Conservation (phyloP, 1,139 yeast genomes). For the Candida sp. region DNA sequence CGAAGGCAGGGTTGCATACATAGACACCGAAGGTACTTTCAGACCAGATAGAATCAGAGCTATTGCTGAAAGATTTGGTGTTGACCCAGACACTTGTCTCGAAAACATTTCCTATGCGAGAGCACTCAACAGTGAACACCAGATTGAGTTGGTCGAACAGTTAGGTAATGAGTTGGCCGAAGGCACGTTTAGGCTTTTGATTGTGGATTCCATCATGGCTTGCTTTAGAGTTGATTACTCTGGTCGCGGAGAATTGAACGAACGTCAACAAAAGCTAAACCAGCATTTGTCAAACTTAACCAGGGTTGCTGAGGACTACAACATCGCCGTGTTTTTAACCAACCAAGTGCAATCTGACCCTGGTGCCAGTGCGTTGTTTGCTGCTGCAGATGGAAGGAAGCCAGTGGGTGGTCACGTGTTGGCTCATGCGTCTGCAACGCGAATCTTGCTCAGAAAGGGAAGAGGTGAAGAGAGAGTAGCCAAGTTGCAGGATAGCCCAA, state of each 20-base stretch:
- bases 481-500: slow-evolving; percentile 65
- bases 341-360: slow-evolving; percentile 74
- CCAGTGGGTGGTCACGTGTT: slow-evolving; percentile 70
- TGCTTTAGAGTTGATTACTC: slow-evolving; percentile 63
- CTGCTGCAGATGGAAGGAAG: slow-evolving; percentile 67
- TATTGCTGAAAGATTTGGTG: slow-evolving; percentile 57
- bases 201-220: slow-evolving; percentile 64
- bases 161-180: slow-evolving; percentile 53
- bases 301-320: slow-evolving; percentile 61
- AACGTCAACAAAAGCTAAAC: slow-evolving; percentile 61
- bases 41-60: slow-evolving; percentile 59
- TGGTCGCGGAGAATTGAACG: slow-evolving; percentile 65
- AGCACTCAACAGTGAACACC: slow-evolving; percentile 65
- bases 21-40: slow-evolving; percentile 66
- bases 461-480: slow-evolving; percentile 71
- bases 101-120: slow-evolving; percentile 62
- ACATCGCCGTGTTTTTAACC: slow-evolving; percentile 61
- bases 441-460: slow-evolving; percentile 60
- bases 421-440: slow-evolving; percentile 69
- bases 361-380: slow-evolving; percentile 67
- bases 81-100: slow-evolving; percentile 56
- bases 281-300: slow-evolving; percentile 58
- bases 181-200: slow-evolving; percentile 48
- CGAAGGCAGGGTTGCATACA: slow-evolving; percentile 64
- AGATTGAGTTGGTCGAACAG: slow-evolving; percentile 59